Evolutionary conservation across 805 yeast species (phyloP).

Genomic region (Isabelozyma heimii): DNA sequence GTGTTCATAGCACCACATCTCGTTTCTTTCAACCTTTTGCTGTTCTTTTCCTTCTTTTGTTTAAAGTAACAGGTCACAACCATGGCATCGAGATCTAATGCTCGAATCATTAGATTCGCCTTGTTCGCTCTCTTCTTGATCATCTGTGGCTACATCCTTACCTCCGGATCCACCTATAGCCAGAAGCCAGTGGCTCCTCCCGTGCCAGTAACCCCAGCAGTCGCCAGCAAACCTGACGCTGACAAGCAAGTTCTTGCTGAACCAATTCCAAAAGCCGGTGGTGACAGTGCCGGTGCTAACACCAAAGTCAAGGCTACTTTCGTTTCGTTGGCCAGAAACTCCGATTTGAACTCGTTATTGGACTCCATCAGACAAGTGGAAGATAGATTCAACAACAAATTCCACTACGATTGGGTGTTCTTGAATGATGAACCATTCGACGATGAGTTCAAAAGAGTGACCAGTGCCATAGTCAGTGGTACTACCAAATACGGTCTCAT

Average conservation of each 20-base stretch:
- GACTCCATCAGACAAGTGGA: constrained; percentile 75
- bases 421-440: constrained; percentile 83
- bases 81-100: constrained; percentile 32
- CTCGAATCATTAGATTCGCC: constrained; percentile 37
- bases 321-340: constrained; percentile 75
- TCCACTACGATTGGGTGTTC: constrained; percentile 92
- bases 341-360: constrained; percentile 61
- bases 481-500: constrained; percentile 72
- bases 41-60: background rate
- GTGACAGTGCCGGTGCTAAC: background rate
- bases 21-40: background rate
- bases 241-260: background rate
- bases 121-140: constrained; percentile 35
- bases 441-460: constrained; percentile 72
- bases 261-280: constrained; percentile 3
- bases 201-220: background rate
- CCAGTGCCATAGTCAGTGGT: constrained; percentile 72
- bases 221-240: background rate
- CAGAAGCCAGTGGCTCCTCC: background rate
- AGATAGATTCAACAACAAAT: constrained; percentile 82
- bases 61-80: background rate
- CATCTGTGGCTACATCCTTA: constrained; percentile 34
- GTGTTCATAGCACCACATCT: background rate
- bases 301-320: constrained; percentile 49
- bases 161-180: constrained; percentile 32